Percentiles rank a stretch among this genome's conserved stretches.
phyloP scores from a whole-genome alignment of 2,329 filamentous ascomycete species.

The Salinomyces thailandicus region DNA sequence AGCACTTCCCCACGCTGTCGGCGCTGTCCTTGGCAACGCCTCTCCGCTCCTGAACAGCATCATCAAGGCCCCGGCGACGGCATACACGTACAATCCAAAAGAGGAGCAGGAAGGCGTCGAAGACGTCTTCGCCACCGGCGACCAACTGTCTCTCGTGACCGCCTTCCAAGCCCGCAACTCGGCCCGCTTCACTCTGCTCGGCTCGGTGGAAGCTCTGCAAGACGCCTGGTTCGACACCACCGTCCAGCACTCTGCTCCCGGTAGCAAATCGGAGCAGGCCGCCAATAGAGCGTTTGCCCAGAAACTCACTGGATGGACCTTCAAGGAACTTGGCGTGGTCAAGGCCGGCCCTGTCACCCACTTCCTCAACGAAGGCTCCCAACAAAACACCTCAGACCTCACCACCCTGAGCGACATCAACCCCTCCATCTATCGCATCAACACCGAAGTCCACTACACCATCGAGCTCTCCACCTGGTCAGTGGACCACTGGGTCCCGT shows the following conservation, averaged over 20 bases:
- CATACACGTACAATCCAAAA: constrained; percentile 91
- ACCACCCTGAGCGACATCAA: constrained; percentile 48
- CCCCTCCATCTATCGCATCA: constrained; percentile 85
- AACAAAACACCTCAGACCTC: constrained; percentile 27
- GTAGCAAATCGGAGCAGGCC: constrained; percentile 48
- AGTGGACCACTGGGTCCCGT: constrained; percentile 65
- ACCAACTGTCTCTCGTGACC: constrained; percentile 76
- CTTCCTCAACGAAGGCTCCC: constrained; percentile 47
- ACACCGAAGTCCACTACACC: constrained; percentile 82
- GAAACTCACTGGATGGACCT: constrained; percentile 84
- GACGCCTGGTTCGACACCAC: constrained; percentile 80
- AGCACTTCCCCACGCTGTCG: constrained; percentile 71
- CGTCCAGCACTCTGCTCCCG: constrained; percentile 47
- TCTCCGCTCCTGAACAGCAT: constrained; percentile 71
- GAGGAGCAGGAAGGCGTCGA: constrained; percentile 63
- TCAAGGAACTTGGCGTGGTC: constrained; percentile 85
- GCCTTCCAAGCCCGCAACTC: constrained; percentile 86
- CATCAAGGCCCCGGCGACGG: constrained; percentile 68
- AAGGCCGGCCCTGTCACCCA: constrained; percentile 77
- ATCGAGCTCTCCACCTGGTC: constrained; percentile 81
- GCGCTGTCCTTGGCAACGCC: constrained; percentile 67
- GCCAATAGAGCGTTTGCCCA: constrained; percentile 78
- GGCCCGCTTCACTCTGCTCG: constrained; percentile 75
- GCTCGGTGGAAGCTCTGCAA: constrained; percentile 76
- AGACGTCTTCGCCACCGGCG: constrained; percentile 74